Evolutionary conservation across 2,329 filamentous ascomycete genomes (phyloP).

Genomic region (Torrubiella hemipterigena): DNA sequence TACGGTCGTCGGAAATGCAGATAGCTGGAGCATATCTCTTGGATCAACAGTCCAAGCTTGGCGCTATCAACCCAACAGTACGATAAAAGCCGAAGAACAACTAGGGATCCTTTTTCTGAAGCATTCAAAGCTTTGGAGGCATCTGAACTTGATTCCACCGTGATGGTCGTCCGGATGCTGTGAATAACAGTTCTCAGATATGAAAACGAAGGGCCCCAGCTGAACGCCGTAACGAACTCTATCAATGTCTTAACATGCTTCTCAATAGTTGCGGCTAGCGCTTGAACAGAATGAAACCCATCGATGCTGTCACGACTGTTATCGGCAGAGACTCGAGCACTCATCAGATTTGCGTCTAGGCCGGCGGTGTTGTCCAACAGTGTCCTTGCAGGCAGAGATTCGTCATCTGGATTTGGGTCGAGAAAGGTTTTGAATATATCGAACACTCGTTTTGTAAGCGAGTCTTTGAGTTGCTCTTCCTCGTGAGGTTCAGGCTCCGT

Average conservation of each 20-base stretch:
- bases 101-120: constrained; percentile 39
- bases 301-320: neutral
- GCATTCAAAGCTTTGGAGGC: constrained; percentile 26
- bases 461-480: constrained; percentile 28
- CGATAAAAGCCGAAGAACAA: constrained; percentile 45
- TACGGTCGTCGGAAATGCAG: constrained; percentile 52
- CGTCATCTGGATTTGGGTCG: constrained; percentile 45
- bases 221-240: constrained; percentile 54
- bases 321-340: neutral
- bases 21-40: constrained; percentile 56
- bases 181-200: constrained; percentile 43
- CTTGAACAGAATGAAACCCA: constrained; percentile 11
- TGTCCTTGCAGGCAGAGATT: constrained; percentile 41
- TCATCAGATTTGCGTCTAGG: no score
- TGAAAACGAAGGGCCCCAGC: constrained; percentile 48
- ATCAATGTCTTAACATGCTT: constrained; percentile 41
- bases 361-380: constrained; percentile 41
- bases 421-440: constrained; percentile 45
- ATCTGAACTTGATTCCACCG: constrained; percentile 24
- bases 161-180: constrained; percentile 32
- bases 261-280: constrained; percentile 36
- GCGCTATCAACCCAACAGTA: constrained; percentile 53
- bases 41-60: constrained; percentile 49
- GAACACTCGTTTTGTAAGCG: constrained; percentile 41
- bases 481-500: constrained; percentile 4